These are phyloP conservation scores for Triadica sebifera DNA, from an alignment of 345 rosid genomes.

Conservation along the genomic window DNA sequence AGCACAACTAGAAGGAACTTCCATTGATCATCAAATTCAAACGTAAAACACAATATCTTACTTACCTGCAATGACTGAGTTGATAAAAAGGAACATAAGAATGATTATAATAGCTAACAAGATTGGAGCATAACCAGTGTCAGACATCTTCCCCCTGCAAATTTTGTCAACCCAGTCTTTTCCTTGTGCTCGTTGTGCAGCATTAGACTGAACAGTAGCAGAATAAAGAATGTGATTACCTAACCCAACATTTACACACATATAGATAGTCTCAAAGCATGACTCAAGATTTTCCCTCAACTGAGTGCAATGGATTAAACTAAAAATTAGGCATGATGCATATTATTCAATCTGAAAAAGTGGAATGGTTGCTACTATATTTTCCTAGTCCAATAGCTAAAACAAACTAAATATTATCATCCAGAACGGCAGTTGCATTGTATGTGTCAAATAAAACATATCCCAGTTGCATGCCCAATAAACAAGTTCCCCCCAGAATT, in stretches of 20 bases:
- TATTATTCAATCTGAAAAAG: background rate
- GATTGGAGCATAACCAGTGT: conserved; percentile 70
- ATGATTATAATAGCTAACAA: conserved; percentile 50
- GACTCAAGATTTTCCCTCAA: background rate
- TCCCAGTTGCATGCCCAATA: background rate
- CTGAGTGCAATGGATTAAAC: background rate
- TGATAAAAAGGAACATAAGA: conserved; percentile 59
- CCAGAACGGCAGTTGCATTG: background rate
- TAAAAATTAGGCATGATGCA: conserved; percentile 1
- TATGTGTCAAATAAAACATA: background rate
- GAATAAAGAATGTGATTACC: background rate
- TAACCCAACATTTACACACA: background rate
- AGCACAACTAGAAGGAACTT: conserved; percentile 19
- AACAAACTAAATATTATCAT: background rate
- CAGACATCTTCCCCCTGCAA: conserved; percentile 48
- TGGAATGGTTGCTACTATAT: background rate
- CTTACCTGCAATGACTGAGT: conserved; percentile 72
- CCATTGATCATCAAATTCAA: background rate
- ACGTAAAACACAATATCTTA: conserved; percentile 22
- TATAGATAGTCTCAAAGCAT: background rate
- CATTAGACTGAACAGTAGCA: conserved; percentile 52
- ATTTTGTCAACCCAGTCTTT: conserved; percentile 46
- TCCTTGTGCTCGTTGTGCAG: conserved; percentile 46
- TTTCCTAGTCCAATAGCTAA: background rate
- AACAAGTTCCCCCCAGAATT: background rate